phyloP scores from a whole-genome alignment of 2,329 filamentous ascomycete genomes.

The Leptographium wingfieldii region DNA sequence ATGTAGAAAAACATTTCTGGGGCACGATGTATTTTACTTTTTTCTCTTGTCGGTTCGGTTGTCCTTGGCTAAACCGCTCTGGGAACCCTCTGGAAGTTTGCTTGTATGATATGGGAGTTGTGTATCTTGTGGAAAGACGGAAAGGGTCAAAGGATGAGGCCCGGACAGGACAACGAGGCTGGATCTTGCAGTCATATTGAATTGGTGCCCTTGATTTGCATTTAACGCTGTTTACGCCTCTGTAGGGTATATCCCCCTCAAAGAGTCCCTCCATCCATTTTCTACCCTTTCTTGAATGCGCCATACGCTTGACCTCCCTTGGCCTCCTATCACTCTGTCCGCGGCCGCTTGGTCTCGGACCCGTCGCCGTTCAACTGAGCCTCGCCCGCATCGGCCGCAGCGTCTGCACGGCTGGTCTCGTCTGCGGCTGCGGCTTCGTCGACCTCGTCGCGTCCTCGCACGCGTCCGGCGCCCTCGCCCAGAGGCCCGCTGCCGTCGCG shows the following conservation, averaged over 20 bases:
- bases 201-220: no score
- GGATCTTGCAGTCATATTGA: not conserved
- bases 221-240: no score
- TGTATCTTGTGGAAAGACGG: not conserved
- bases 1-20: not conserved
- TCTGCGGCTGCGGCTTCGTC: conserved; percentile 25
- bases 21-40: not conserved
- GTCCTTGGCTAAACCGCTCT: not conserved
- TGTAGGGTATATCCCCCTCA: no score
- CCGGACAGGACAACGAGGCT: not conserved
- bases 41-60: not conserved
- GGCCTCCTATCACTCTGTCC: conserved; percentile 25
- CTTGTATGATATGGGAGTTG: not conserved
- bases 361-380: conserved; percentile 20
- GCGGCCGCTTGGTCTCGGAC: conserved; percentile 33
- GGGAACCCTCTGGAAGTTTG: not conserved
- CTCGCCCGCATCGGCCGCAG: not conserved
- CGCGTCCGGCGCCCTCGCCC: conserved; percentile 52
- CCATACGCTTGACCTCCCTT: not conserved
- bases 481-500: conserved; percentile 33
- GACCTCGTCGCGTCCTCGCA: conserved; percentile 38
- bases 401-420: not conserved
- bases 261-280: no score
- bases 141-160: not conserved
- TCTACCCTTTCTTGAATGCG: no score